A percentile compares a stretch with the other conserved stretches of the same genome.
These are phyloP conservation scores for Phlebiopsis gigantea DNA, from an alignment of 768 basidiomycete species.

Conservation along the genomic window DNA sequence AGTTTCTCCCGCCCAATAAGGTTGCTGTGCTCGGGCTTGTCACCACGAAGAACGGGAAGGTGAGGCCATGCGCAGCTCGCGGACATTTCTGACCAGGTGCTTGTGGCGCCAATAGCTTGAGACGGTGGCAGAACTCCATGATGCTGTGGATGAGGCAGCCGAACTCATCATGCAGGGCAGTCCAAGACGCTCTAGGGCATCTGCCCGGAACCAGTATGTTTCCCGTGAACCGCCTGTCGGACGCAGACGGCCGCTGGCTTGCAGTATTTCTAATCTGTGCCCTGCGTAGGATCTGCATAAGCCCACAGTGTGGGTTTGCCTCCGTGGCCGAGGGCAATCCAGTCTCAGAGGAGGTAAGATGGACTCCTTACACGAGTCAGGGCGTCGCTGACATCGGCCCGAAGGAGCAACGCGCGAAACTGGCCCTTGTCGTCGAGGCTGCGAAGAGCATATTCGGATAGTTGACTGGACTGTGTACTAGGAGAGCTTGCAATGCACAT, in stretches of 20 bases:
- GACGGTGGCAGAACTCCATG: slow-evolving; percentile 30
- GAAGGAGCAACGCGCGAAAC: slow-evolving; percentile 33
- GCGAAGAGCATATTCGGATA: slow-evolving; percentile 31
- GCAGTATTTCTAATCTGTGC: not conserved
- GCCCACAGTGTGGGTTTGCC: slow-evolving; percentile 49
- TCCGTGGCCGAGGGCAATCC: slow-evolving; percentile 40
- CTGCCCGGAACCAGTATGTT: slow-evolving; percentile 34
- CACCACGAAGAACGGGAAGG: slow-evolving; percentile 36
- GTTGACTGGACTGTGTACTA: not conserved
- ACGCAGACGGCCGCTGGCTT: not conserved
- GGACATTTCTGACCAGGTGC: not conserved
- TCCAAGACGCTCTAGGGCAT: slow-evolving; percentile 29
- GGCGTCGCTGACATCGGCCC: not conserved
- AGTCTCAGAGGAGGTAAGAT: slow-evolving; percentile 25
- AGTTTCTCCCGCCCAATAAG: slow-evolving; percentile 41
- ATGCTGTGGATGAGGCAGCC: slow-evolving; percentile 38
- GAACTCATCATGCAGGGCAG: slow-evolving; percentile 31
- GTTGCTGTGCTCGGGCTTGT: slow-evolving; percentile 38
- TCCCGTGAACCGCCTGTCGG: not conserved
- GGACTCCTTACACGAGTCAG: not conserved
- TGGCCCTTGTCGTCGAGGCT: slow-evolving; percentile 31
- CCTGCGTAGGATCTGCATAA: slow-evolving; percentile 32
- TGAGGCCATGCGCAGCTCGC: slow-evolving; percentile 17
- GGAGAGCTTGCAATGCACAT: not conserved
- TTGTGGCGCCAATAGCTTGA: slow-evolving; percentile 29